Base-by-base conservation (phyloP, 805 yeast species). In the Wickerhamiella azymoides region DNA sequence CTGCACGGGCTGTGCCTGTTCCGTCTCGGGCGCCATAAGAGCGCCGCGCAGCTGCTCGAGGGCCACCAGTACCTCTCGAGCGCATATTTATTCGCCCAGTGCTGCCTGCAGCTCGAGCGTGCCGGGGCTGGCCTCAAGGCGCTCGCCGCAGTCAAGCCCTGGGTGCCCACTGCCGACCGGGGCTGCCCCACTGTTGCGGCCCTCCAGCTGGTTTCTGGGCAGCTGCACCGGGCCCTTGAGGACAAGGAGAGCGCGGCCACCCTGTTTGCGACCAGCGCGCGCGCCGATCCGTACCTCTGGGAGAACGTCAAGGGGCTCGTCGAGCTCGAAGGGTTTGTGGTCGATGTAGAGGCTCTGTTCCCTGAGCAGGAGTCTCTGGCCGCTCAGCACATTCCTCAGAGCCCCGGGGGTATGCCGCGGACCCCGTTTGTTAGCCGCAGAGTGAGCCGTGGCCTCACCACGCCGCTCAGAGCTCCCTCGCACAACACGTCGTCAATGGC, bases 291-390 rank as follows among this genome's bases (percentile, higher is more conserved):
- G 14, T 84, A 69, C 57, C 70, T 85, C 36, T 85, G 92, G 74
- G 96, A 85, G 57, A 85, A 96, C 0, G 78, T 84, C 51, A 84
- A 79, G 52, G 79, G 79, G 37, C 65, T 92, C 40, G 77, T 85
- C 54, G 69, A 70, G 40, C 65, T 80, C 63, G 41, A 50, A 1
- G 92, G 94, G 10, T 84, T 80, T 16, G 73, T 73, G 48, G 70
- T 85, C 16, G 74, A 77, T 48, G 76, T 79, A 5, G 73, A 73
- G 10, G 52, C 58, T 39, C 49, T 64, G 14, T 66, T 57, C 41
- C 21, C 33, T 10, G 40, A 39, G 17, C 30, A 32, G 14, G 21
- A n/a, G n/a, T 45, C 48, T 21, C 46, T 49, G 17, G 47, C 47
- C n/a, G 40, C 44, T 3, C 43, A 43, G 8, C 27, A 13, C 7